Evolutionary conservation across 164 flowering plant species (phyloP), one percentile per base, ranked within the genome.

Genomic region (Dillenia suffruticosa): DNA sequence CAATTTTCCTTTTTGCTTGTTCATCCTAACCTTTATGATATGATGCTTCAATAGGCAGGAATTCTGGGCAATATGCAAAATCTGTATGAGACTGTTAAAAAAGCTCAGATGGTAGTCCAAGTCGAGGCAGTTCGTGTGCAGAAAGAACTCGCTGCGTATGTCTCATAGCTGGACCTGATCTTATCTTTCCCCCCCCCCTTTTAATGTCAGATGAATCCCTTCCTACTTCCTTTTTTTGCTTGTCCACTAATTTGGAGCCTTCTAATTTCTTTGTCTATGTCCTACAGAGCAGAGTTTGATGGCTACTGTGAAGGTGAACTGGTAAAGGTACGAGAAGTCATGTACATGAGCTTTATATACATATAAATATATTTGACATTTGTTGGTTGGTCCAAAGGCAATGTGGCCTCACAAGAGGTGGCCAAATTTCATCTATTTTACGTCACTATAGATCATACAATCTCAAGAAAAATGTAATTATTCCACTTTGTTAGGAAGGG

Each of bases 101-200:
- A 90, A 78, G 98, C 98, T 7, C 96, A 93, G 54, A 87, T 78
- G 88, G 96, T 90, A 49, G 98, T 90, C 70, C 98, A 90, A 81
- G 98, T 93, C 63, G 98, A 93, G 80, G 98, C 96, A 61, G 97
- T 90, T 43, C 86, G 85, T 55, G 92, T 93, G 46, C 98, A 93
- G 69, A 90, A 93, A 70, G 98, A 93, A 72, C 97, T 93, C 63
- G 88, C 97, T 54, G 90, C 60, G 98, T 93, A 87, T 67, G 92
- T 63, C 40, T 50, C 15, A 49, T 52, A 32, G 54, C 49, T 40
- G 51, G n/a, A 67, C 44, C 40, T 14, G 7, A 40, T 58, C 48
- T 48, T 2, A 44, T 60, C 52, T 44, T 3, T 43, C 32, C 9
- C 24, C 32, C 57, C 24, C 43, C 44, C 51, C 16, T 19, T 4